Evolutionary conservation across 495 filamentous ascomycete genomes (phyloP), one percentile per base, ranked within the genome.

Genomic region (Penicillium pulvis): DNA sequence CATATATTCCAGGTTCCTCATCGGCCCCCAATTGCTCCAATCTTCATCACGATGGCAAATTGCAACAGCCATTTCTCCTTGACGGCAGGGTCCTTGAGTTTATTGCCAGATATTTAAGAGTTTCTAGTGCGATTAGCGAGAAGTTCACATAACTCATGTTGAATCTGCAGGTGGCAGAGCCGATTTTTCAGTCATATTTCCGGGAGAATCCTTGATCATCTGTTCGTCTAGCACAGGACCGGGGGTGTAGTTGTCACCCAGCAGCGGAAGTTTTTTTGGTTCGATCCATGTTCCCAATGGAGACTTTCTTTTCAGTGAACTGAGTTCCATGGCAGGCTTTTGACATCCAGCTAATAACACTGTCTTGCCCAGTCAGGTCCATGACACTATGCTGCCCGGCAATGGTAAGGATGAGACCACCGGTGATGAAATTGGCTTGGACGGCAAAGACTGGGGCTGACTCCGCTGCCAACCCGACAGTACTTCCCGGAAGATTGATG

Each of bases 281-380:
- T n/a, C 79, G 72, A 46, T 66, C 51, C 31, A 76, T 57, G 59
- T 85, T 86, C 7, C 79, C 82, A 42, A 59, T 49, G 16, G 50
- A 49, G 0, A 85, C 35, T 51, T 85, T 81, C 43, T 77, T 69
- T 9, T 45, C 31, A 3, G 78, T 79, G 56, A 84, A 81, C 14
- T 53, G 33, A 43, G 81, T 74, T 12, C 69, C 63, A 9, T 71
- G 65, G 58, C 82, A 85, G 17, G 80, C 79, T 64, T 80, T 86
- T n/a, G 79, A 73, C 30, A 86, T 58, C 12, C 83, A 71, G 24
- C 66, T n/a, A 23, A 84, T 81, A 24, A 84, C 63, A 8, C 75
- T 69, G 9, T 65, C 77, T 63, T 82, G 81, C 7, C 84, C 83
- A 3, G 70, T 79, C 70, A 80, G 76, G 59, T 85, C 83, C 76